A percentile compares a stretch with the other conserved stretches of the same genome.
Conservation (phyloP, 371 early-diverging fungal species). For the Mortierella sp. region DNA sequence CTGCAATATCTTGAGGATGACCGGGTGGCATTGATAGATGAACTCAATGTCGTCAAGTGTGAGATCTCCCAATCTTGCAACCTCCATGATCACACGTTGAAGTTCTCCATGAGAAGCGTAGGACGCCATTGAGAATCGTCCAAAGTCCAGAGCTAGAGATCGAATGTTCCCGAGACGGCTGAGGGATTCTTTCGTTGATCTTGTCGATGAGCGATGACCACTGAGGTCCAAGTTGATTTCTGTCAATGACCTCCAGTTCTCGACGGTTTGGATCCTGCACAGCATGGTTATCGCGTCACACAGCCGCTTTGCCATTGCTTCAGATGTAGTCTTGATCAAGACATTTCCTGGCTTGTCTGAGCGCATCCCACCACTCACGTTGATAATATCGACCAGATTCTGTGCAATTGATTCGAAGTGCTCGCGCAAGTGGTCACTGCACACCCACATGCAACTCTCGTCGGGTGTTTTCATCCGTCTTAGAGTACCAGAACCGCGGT, state of each 20-base stretch:
- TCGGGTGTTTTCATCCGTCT: background rate
- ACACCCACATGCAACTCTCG: background rate
- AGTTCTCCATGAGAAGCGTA: too few species aligned
- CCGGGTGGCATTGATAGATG: background rate
- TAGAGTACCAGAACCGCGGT: slow-evolving; percentile 6
- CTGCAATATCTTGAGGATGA: background rate
- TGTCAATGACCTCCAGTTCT: background rate
- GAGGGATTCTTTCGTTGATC: too few species aligned
- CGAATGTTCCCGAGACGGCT: too few species aligned
- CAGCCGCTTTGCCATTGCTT: too few species aligned
- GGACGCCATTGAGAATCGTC: too few species aligned
- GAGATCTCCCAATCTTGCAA: too few species aligned
- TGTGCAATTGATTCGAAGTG: background rate
- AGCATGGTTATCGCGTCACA: too few species aligned
- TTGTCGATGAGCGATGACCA: background rate
- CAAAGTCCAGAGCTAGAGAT: too few species aligned
- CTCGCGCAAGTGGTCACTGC: background rate
- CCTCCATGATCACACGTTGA: too few species aligned
- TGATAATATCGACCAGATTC: background rate
- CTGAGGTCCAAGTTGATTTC: slow-evolving; percentile 8
- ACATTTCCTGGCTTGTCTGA: background rate
- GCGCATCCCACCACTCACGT: background rate
- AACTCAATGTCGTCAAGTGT: background rate
- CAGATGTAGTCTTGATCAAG: background rate
- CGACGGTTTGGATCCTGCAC: background rate